Percentiles rank a stretch among this genome's conserved stretches.
Conservation (phyloP, 2,329 filamentous ascomycete genomes). For the Lachnellula occidentalis region DNA sequence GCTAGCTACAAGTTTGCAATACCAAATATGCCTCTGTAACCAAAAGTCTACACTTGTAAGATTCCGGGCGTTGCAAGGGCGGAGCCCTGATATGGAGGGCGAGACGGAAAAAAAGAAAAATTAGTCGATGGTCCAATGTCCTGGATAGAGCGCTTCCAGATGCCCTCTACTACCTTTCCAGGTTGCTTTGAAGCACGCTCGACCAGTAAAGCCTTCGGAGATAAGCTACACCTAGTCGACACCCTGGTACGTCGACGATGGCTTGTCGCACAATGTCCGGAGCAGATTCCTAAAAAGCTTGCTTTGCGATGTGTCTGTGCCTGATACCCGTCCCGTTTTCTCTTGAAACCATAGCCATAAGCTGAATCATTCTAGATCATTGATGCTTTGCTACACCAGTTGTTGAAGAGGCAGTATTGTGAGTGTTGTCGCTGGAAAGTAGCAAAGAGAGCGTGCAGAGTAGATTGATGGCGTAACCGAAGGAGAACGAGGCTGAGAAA, state of each 20-base stretch:
- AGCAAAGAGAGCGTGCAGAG: background rate
- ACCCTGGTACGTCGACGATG: background rate
- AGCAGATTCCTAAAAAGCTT: background rate
- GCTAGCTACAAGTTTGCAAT: too few relatives aligned
- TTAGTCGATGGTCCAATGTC: background rate
- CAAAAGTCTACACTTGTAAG: background rate
- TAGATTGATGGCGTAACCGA: background rate
- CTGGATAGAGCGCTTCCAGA: background rate
- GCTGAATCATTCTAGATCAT: background rate
- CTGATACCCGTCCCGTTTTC: background rate
- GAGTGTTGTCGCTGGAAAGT: background rate
- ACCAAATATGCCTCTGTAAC: too few relatives aligned
- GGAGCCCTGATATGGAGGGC: background rate
- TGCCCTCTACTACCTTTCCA: too few relatives aligned
- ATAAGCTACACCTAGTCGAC: background rate
- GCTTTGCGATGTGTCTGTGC: background rate
- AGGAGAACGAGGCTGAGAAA: background rate
- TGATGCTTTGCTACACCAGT: background rate
- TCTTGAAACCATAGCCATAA: background rate
- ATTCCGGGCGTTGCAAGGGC: background rate
- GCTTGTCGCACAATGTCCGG: background rate
- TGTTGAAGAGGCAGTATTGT: background rate
- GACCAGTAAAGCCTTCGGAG: too few relatives aligned
- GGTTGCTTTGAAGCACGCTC: too few relatives aligned
- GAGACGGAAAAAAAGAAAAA: background rate